Base-by-base conservation (phyloP, 2,329 filamentous ascomycete genomes). In the Lasiodiplodia sp. region DNA sequence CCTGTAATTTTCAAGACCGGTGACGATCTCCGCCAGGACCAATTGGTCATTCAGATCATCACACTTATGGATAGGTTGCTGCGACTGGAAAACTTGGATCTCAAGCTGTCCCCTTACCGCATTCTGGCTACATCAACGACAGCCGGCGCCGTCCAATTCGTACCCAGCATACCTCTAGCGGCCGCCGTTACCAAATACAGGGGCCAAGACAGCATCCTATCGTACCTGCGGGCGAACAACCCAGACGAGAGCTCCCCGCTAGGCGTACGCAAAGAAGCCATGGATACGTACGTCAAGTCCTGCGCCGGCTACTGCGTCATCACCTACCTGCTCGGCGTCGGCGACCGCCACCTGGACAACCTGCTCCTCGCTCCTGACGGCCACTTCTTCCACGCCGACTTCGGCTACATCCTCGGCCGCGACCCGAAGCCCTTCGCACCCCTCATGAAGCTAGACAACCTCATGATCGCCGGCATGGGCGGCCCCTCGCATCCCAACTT, bases 401-500 rank as follows among this genome's bases (percentile, higher is more conserved):
- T 99, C 75, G 96, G 96, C 52, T 99, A 97, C 80, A 99, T 99
- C 71, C 90, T 99, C 1, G 96, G 96, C 21, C 92, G 96, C 51
- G 96, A 99, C 73, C 96, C 96, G 0, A 99, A 99, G 77, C 96
- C 96, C 0, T 98, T 99, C 77, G 95, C 96, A 0, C 96, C 96
- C 0, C 89, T 95, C 65, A 97, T 99, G 91, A 99, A 99, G 80
- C 88, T 99, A 10, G 95, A 92, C 76, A 95, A 94, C 74, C 95
- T 99, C 77, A 99, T 99, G 96, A 93, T 98, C 3, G 96, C 99
- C 75, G 96, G 94, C 71, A 97, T 99, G 93, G 96, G 96, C 51
- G 96, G 96, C 14, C 86, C 90, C 8, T 86, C 87, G 40, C 93
- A 92, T 3, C 88, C 92, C 25, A 91, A 96, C 71, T 99, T 97